Evolutionary conservation across 2,329 filamentous ascomycete species (phyloP), one percentile per base, ranked within the genome.

Genomic region (Talaromyces albobiverticillius): DNA sequence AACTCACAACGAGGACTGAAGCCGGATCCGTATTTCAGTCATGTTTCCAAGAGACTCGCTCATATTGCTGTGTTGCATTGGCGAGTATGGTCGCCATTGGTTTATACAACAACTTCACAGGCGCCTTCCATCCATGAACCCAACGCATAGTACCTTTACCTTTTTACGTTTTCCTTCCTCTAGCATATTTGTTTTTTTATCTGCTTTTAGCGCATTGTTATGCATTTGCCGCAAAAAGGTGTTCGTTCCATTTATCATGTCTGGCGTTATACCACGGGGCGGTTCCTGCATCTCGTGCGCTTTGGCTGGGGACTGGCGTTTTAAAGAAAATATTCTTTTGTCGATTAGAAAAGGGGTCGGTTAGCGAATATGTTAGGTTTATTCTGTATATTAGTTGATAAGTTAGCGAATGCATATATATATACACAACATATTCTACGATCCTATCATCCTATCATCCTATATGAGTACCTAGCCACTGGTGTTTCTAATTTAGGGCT

Each of bases 61-160:
- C 93, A 96, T 65, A 83, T 96, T 42, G 85, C 89, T 13, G 80
- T 94, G 5, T 75, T 97, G 22, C 91, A 96, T 71, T 96, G 92
- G 91, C 82, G 89, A 46, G 87, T 96, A 3, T 97, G 92, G 90
- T 82, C 83, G 1, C 82, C 83, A 2, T 76, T 95, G 51, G 84
- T 88, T 11, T 96, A 96, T 51, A 61, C 69, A 22, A 60, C 65
- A 29, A 29, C 5, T 29, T n/a, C n/a, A 20, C 68, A 71, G 36
- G 57, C 25, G 13, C n/a, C n/a, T n/a, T n/a, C n/a, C n/a, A n/a
- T n/a, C n/a, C 40, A 31, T 51, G 41, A 55, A n/a, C 41, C 26
- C 40, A 45, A 40, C n/a, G 49, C 40, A 4, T 29, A 51, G 40
- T 36, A 11, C 9, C 2, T 34, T 36, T 16, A 36, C 3, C n/a